Percentiles rank a stretch among this genome's conserved stretches.
phyloP scores from a whole-genome alignment of 2,329 filamentous ascomycete species.

The Teratosphaeria zuluensis region DNA sequence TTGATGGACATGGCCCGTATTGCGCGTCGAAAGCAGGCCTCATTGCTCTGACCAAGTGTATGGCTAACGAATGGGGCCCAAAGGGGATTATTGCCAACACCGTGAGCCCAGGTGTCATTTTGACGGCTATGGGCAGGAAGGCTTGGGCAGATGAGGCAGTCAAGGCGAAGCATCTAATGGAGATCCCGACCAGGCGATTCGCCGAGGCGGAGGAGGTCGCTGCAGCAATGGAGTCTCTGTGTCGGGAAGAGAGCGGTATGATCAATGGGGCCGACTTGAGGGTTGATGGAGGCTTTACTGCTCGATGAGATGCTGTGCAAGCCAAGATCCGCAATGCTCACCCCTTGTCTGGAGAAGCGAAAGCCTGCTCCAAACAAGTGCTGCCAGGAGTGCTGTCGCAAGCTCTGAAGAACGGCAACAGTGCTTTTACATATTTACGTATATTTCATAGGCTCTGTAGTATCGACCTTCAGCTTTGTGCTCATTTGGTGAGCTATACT shows the following conservation, averaged over 20 bases:
- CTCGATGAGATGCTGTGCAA: not conserved
- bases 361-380: too few relatives aligned
- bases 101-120: constrained; percentile 37
- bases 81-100: constrained; percentile 38
- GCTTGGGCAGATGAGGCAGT: constrained; percentile 22
- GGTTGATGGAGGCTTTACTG: constrained; percentile 26
- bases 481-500: too few relatives aligned
- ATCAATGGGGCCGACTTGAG: constrained; percentile 30
- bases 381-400: not conserved
- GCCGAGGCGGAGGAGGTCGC: constrained; percentile 46
- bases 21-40: constrained; percentile 40
- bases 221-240: constrained; percentile 51
- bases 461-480: too few relatives aligned
- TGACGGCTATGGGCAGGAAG: constrained; percentile 36
- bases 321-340: too few relatives aligned
- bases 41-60: constrained; percentile 35
- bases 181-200: constrained; percentile 21
- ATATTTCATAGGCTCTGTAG: too few relatives aligned
- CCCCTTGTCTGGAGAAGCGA: too few relatives aligned
- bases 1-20: constrained; percentile 38
- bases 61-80: constrained; percentile 39
- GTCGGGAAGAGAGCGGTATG: constrained; percentile 26
- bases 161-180: constrained; percentile 16
- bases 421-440: not conserved
- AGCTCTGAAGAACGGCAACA: not conserved